Percentiles rank a stretch among this genome's conserved stretches.
These are phyloP conservation scores for Coemansia asiatica DNA, from an alignment of 192 early-diverging fungal genomes.

Conservation along the genomic window DNA sequence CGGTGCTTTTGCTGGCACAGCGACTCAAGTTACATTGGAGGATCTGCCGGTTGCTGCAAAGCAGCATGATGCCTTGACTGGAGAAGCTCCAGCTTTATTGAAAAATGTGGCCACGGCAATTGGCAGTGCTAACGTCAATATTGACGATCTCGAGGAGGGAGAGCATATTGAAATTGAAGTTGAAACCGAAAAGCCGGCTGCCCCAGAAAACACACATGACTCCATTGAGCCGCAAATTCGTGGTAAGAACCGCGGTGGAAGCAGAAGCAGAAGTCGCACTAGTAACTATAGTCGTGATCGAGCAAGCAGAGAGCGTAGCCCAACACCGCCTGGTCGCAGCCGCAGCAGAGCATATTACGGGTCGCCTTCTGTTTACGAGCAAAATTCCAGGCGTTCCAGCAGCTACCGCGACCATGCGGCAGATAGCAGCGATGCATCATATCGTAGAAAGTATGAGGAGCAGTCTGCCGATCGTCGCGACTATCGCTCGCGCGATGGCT, in stretches of 20 bases:
- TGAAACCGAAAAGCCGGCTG: conserved; percentile 20
- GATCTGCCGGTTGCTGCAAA: not conserved
- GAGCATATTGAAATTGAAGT: conserved; percentile 48
- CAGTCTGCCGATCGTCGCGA: conserved; percentile 29
- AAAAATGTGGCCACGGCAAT: not conserved
- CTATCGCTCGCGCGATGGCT: conserved; percentile 30
- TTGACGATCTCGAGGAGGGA: conserved; percentile 53
- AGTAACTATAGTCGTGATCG: conserved; percentile 6
- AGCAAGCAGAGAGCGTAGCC: conserved; percentile 11
- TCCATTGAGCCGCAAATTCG: not conserved
- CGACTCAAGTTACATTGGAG: too few species aligned
- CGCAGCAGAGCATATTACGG: conserved; percentile 15
- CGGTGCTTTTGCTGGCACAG: too few species aligned
- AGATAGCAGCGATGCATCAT: conserved; percentile 1
- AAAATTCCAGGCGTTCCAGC: conserved; percentile 12
- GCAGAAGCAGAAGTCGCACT: conserved; percentile 11
- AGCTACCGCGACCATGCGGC: conserved; percentile 23
- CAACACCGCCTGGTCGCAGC: conserved; percentile 14
- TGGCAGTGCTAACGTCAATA: conserved; percentile 8
- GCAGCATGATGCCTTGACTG: not conserved
- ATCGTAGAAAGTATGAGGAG: conserved; percentile 37
- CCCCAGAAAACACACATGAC: not conserved
- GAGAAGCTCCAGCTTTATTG: not conserved
- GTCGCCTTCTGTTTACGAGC: conserved; percentile 13
- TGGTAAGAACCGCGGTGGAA: not conserved